A percentile compares a stretch with the other conserved stretches of the same genome.
Evolutionary conservation across 2,329 filamentous ascomycete genomes (phyloP).

Genomic region (Didymella keratinophila): DNA sequence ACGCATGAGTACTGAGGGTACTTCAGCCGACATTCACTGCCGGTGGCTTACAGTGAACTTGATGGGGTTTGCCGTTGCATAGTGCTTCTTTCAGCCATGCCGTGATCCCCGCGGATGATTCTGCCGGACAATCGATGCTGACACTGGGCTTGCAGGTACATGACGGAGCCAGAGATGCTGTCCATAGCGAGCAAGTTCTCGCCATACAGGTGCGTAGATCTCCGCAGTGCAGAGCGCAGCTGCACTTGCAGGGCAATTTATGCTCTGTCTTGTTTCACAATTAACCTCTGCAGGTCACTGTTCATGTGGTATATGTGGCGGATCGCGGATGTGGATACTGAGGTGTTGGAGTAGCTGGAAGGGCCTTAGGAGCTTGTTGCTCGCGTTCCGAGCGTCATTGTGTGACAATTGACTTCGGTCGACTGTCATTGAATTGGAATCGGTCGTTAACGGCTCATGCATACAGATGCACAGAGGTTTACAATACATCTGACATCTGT

Average conservation of each 20-base stretch:
- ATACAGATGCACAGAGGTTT: constrained; percentile 19
- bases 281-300: constrained; percentile 66
- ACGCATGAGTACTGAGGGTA: not conserved
- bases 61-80: not conserved
- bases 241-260: constrained; percentile 2
- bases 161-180: constrained; percentile 91
- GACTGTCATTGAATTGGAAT: not conserved
- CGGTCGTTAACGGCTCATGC: constrained; percentile 1
- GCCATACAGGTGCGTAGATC: constrained; percentile 72
- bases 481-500: constrained; percentile 24
- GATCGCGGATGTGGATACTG: constrained; percentile 78
- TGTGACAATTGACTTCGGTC: not conserved
- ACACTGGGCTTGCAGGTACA: constrained; percentile 63
- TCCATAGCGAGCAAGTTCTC: constrained; percentile 80
- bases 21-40: constrained; percentile 1
- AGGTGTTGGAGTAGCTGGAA: constrained; percentile 52
- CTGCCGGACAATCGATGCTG: not conserved
- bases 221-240: constrained; percentile 14
- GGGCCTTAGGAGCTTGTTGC: not conserved
- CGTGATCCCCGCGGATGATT: not conserved
- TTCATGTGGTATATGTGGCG: constrained; percentile 99
- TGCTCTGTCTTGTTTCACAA: constrained; percentile 6
- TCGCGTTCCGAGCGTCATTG: not conserved
- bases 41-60: not conserved
- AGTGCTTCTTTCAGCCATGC: not conserved